Base-by-base conservation (phyloP, 768 basidiomycete genomes). In the Suillus subaureus region DNA sequence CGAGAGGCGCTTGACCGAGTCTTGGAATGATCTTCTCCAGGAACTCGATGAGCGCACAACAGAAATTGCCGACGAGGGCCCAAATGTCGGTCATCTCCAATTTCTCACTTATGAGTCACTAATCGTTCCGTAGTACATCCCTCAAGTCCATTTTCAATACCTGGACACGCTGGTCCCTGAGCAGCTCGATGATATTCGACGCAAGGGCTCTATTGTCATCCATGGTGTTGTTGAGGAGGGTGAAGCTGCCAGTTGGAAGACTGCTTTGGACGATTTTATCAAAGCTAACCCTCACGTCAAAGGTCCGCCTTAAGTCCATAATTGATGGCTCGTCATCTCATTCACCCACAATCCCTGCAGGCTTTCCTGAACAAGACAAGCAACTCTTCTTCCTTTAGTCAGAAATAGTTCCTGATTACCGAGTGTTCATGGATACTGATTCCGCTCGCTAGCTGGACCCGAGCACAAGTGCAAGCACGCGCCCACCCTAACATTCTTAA, bases 351-450 rank as follows among this genome's bases (percentile, higher is more conserved):
- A 9, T 15, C 37, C 26, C 58, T 61, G n/a, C 49, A 89, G 87
- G 88, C 21, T 62, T 81, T 39, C 88, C 89, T 0, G 80, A 66
- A 6, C 68, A 82, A n/a, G 77, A 91, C 69, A 90, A 88, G 61
- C 90, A 92, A 69, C 90, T 92, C 76, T 91, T 89, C 76, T 78
- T 87, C 70, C 84, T 92, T 58, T 91, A 91, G 90, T 89, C 69
- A 61, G 85, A 79, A 3, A 2, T 9, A 61, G 49, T 43, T 42
- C 23, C 16, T 13, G 11, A 0, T 31, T 47, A 6, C 12, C 31
- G 4, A 26, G 2, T 2, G 13, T 28, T 47, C 61, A 49, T 61
- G 37, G 47, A 43, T 23, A 63, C 35, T 16, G 6, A 9, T 1
- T 40, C 26, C 23, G 37, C 23, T 7, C 33, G 66, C 31, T 40